Conservation (phyloP, 805 yeast genomes). For the Scheffersomyces spartinae region DNA sequence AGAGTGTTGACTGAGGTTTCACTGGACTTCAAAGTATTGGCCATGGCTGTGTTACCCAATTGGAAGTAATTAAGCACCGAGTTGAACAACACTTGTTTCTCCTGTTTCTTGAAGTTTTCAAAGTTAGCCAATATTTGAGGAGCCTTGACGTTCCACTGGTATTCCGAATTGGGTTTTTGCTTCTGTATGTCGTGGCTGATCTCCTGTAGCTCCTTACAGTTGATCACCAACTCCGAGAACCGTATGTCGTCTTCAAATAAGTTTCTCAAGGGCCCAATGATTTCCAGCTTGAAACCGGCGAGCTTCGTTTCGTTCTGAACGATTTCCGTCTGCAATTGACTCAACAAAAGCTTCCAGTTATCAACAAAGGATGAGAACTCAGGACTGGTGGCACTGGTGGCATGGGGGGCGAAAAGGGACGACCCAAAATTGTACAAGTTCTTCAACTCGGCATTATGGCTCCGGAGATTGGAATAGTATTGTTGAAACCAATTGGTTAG, state of each 20-base stretch:
- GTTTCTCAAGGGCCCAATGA: constrained; percentile 20
- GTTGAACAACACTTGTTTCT: constrained; percentile 49
- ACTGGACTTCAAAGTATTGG: constrained; percentile 32
- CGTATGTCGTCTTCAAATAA: constrained; percentile 23
- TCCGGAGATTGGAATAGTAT: no score
- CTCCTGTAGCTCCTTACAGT: constrained; percentile 28
- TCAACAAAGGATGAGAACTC: no score
- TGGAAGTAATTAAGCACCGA: constrained; percentile 55
- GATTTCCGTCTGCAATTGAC: no score
- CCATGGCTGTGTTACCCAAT: constrained; percentile 41
- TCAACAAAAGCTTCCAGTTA: no score
- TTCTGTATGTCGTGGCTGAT: constrained; percentile 14
- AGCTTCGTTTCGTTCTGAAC: no score
- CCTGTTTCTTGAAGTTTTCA: constrained; percentile 54
- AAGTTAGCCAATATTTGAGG: constrained; percentile 67
- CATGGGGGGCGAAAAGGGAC: no score
- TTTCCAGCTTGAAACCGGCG: constrained; percentile 21
- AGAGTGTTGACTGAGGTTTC: constrained; percentile 59
- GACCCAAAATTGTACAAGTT: no score
- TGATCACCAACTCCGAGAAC: constrained; percentile 27
- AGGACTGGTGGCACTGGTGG: no score
- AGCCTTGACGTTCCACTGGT: constrained; percentile 67
- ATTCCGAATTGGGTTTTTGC: no score
- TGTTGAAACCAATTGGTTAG: constrained; percentile 28
- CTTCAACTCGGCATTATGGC: no score